A percentile compares a stretch with the other conserved stretches of the same genome.
These are phyloP conservation scores for Penicillium subrubescens DNA, from an alignment of 495 filamentous ascomycete species.

Conservation along the genomic window DNA sequence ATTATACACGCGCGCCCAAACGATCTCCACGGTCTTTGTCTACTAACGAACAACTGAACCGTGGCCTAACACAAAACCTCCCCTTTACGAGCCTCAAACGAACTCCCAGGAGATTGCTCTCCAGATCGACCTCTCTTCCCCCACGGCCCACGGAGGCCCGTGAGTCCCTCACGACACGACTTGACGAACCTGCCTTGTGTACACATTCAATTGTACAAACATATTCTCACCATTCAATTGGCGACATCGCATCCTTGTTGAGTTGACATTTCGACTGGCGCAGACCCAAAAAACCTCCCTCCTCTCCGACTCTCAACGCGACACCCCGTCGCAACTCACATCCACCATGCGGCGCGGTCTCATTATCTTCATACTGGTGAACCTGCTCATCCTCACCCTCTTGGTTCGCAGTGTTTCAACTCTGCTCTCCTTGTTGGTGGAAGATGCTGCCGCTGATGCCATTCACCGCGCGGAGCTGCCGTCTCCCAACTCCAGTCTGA, in stretches of 20 bases:
- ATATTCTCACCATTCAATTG: background rate
- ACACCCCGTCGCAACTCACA: background rate
- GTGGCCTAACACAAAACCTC: background rate
- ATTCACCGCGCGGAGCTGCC: constrained; percentile 66
- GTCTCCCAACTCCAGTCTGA: constrained; percentile 61
- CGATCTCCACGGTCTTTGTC: background rate
- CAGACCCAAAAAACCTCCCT: background rate
- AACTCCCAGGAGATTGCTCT: background rate
- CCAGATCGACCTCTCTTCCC: background rate
- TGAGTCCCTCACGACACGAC: background rate
- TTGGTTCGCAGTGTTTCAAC: constrained; percentile 66
- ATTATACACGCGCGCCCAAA: background rate
- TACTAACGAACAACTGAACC: background rate
- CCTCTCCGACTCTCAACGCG: background rate
- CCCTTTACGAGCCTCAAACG: background rate
- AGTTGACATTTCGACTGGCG: background rate
- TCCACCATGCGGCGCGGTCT: constrained; percentile 64
- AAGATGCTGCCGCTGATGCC: constrained; percentile 65
- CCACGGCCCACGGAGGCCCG: background rate
- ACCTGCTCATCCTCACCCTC: constrained; percentile 58
- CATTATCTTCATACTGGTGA: constrained; percentile 63
- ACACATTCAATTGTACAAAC: background rate
- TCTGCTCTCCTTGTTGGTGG: constrained; percentile 64
- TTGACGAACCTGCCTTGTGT: background rate
- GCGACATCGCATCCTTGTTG: background rate